Percentiles rank a stretch among this genome's conserved stretches.
phyloP scores from a whole-genome alignment of 768 basidiomycete species.

The Pleurotus tuoliensis region DNA sequence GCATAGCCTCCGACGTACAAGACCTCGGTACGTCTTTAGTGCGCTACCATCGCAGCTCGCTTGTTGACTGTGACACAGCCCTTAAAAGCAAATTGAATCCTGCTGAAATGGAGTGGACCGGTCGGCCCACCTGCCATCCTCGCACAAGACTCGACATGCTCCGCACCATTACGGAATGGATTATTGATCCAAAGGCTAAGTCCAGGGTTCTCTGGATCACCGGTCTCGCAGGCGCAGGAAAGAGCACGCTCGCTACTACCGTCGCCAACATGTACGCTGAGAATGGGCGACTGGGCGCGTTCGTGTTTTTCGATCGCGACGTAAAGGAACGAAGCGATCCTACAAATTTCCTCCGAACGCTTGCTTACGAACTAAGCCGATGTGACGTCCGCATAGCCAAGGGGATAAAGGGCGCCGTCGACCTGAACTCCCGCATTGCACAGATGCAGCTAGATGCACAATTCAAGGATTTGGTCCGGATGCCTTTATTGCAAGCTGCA shows the following conservation, averaged over 20 bases:
- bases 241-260: conserved; percentile 15
- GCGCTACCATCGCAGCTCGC: neutral
- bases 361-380: conserved; percentile 8
- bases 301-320: conserved; percentile 14
- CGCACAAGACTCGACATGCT: neutral
- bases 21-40: neutral
- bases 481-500: neutral
- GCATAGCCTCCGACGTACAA: neutral
- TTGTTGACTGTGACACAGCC: neutral
- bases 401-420: neutral
- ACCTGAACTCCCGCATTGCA: neutral
- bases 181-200: neutral
- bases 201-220: conserved; percentile 14
- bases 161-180: conserved; percentile 5
- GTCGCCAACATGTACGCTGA: conserved; percentile 12
- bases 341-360: conserved; percentile 7
- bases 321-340: conserved; percentile 8
- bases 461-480: conserved; percentile 6
- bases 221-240: conserved; percentile 18
- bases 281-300: conserved; percentile 14
- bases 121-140: conserved; percentile 5
- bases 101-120: conserved; percentile 2
- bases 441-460: neutral
- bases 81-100: conserved; percentile 1
- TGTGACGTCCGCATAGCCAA: neutral